Evolutionary conservation across 2,329 filamentous ascomycete species (phyloP).

Genomic region (Ophiostoma triangulosporum): DNA sequence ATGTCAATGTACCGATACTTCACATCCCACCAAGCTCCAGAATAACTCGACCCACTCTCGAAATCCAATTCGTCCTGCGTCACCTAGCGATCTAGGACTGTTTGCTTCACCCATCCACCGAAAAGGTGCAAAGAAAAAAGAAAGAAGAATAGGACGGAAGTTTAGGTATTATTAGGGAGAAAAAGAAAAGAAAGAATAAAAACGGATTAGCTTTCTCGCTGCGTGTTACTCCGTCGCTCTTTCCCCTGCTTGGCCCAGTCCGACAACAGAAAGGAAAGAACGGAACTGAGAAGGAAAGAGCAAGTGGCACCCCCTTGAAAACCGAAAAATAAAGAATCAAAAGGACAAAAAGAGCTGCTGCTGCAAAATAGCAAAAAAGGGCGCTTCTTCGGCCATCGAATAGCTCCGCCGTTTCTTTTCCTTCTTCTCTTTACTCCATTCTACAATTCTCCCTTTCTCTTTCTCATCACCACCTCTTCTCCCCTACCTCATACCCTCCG

Average conservation of each 20-base stretch:
- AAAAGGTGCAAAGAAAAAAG: not conserved
- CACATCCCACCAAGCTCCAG: not conserved
- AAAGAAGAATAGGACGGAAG: too few relatives aligned
- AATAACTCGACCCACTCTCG: conserved; percentile 1
- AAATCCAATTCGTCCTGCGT: conserved; percentile 6
- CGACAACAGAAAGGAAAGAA: conserved; percentile 4
- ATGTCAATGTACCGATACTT: conserved; percentile 7
- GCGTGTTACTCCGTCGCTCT: conserved; percentile 9
- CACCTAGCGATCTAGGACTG: conserved; percentile 4
- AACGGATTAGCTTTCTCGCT: not conserved
- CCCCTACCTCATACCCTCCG: not conserved
- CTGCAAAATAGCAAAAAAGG: conserved; percentile 9
- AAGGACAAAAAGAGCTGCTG: not conserved
- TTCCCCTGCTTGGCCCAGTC: conserved; percentile 5
- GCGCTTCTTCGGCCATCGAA: conserved; percentile 1
- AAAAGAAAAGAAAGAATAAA: not conserved
- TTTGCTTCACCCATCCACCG: conserved; percentile 1
- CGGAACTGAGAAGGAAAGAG: conserved; percentile 1
- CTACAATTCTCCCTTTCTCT: not conserved
- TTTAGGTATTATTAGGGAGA: too few relatives aligned
- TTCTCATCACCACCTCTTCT: conserved; percentile 2
- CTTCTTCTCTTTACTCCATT: conserved; percentile 7
- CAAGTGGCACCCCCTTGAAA: conserved; percentile 1
- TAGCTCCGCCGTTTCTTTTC: conserved; percentile 7
- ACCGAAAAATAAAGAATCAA: not conserved